Evolutionary conservation across 768 basidiomycete species (phyloP).

Genomic region (Xanthoconium purpureum): DNA sequence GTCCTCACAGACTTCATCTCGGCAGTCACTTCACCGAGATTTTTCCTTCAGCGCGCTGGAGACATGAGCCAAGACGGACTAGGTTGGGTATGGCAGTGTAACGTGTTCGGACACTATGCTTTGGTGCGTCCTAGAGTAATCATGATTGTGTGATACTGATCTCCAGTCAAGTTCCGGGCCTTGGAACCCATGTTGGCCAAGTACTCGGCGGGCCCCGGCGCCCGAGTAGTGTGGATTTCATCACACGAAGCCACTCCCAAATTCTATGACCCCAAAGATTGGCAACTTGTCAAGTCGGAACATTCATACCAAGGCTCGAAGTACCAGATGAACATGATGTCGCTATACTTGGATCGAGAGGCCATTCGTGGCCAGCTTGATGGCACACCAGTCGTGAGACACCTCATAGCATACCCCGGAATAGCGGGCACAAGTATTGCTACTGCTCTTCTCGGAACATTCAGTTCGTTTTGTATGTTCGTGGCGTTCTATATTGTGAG

Average conservation of each 20-base stretch:
- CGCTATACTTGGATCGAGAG: slow-evolving; percentile 48
- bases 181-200: slow-evolving; percentile 52
- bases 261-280: slow-evolving; percentile 61
- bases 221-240: slow-evolving; percentile 77
- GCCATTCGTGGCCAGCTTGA: slow-evolving; percentile 30
- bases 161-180: slow-evolving; percentile 53
- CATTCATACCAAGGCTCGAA: slow-evolving; percentile 72
- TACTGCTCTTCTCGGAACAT: slow-evolving; percentile 40
- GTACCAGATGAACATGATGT: slow-evolving; percentile 73
- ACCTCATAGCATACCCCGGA: slow-evolving; percentile 69
- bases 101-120: slow-evolving; percentile 77
- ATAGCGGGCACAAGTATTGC: slow-evolving; percentile 65
- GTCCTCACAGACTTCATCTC: slow-evolving; percentile 43
- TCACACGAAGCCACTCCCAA: slow-evolving; percentile 59
- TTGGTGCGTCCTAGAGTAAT: slow-evolving; percentile 48
- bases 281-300: slow-evolving; percentile 61
- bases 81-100: slow-evolving; percentile 83
- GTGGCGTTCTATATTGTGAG: slow-evolving; percentile 64
- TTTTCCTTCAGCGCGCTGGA: slow-evolving; percentile 55
- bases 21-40: slow-evolving; percentile 53
- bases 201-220: slow-evolving; percentile 39
- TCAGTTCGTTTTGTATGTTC: slow-evolving; percentile 49
- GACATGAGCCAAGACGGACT: slow-evolving; percentile 64
- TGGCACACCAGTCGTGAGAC: slow-evolving; percentile 33
- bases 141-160: slow-evolving; percentile 1